Conservation (phyloP, 2,329 filamentous ascomycete genomes). For the Penicillium sp. region DNA sequence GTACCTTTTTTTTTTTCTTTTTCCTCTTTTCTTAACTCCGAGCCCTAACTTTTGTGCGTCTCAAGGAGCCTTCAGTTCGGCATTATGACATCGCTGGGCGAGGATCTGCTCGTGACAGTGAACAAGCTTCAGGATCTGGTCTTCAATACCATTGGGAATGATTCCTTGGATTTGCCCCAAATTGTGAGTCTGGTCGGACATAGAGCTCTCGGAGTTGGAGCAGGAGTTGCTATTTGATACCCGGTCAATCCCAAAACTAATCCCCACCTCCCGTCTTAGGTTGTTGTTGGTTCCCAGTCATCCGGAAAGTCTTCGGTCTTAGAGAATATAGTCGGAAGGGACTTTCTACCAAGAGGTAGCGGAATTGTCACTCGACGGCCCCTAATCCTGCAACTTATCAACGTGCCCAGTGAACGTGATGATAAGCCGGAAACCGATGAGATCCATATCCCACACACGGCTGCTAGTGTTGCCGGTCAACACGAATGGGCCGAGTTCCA, state of each 20-base stretch:
- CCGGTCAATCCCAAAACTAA: conserved; percentile 14
- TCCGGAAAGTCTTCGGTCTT: conserved; percentile 98
- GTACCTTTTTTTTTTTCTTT: neutral
- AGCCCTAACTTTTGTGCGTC: neutral
- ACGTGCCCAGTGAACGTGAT: conserved; percentile 72
- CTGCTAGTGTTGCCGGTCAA: conserved; percentile 66
- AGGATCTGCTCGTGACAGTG: conserved; percentile 91
- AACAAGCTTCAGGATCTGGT: conserved; percentile 98
- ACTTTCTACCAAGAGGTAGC: conserved; percentile 93
- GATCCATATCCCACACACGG: conserved; percentile 69
- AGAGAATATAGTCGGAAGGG: conserved; percentile 96
- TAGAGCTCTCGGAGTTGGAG: neutral
- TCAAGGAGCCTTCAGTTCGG: neutral
- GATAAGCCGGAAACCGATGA: conserved; percentile 67
- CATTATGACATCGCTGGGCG: conserved; percentile 89
- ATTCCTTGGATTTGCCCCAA: conserved; percentile 94
- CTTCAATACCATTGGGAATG: conserved; percentile 99
- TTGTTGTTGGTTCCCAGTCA: conserved; percentile 97
- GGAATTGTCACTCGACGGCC: conserved; percentile 94
- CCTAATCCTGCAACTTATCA: conserved; percentile 96
- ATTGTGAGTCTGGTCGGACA: conserved; percentile 65
- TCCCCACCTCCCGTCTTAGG: conserved; percentile 52
- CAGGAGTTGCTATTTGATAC: neutral
- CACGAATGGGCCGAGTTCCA: conserved; percentile 93
- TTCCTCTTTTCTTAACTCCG: neutral